phyloP scores from a whole-genome alignment of 805 yeast species.

The Helenozyma baotianmanensis region DNA sequence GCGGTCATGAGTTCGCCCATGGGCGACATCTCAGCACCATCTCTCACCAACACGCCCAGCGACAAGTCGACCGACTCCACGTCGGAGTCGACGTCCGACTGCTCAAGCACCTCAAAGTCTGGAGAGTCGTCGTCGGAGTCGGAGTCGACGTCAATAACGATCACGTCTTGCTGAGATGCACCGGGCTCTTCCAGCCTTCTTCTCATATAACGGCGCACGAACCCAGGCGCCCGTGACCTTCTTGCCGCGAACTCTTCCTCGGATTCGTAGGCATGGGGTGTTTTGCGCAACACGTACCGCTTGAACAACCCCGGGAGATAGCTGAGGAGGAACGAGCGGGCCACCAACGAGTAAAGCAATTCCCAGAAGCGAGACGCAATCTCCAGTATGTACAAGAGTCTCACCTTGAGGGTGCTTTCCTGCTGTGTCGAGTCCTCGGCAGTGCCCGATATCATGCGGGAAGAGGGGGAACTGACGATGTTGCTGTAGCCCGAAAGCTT shows the following conservation, averaged over 20 bases:
- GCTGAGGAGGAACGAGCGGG: too few species aligned
- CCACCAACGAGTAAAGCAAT: constrained; percentile 15
- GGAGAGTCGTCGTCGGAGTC: constrained; percentile 10
- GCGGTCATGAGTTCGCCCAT: constrained; percentile 11
- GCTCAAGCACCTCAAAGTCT: constrained; percentile 3
- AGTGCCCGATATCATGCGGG: constrained; percentile 19
- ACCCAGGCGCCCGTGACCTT: too few species aligned
- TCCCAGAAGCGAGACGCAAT: constrained; percentile 19
- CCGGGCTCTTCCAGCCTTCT: too few species aligned
- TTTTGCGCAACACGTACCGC: too few species aligned
- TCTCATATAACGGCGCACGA: too few species aligned
- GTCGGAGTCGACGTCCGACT: constrained; percentile 7
- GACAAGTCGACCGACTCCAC: constrained; percentile 1
- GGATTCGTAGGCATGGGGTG: too few species aligned
- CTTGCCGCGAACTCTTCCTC: too few species aligned
- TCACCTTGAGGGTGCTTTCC: constrained; percentile 18
- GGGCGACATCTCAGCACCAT: constrained; percentile 1
- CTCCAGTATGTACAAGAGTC: constrained; percentile 17
- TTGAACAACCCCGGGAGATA: too few species aligned
- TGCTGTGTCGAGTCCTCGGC: constrained; percentile 1
- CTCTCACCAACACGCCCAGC: too few species aligned
- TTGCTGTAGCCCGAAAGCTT: constrained; percentile 25
- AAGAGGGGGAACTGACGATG: constrained; percentile 25
- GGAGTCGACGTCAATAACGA: constrained; percentile 1
- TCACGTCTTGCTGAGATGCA: too few species aligned